phyloP scores from a whole-genome alignment of 345 rosid genomes.

The Trapa bicornis region DNA sequence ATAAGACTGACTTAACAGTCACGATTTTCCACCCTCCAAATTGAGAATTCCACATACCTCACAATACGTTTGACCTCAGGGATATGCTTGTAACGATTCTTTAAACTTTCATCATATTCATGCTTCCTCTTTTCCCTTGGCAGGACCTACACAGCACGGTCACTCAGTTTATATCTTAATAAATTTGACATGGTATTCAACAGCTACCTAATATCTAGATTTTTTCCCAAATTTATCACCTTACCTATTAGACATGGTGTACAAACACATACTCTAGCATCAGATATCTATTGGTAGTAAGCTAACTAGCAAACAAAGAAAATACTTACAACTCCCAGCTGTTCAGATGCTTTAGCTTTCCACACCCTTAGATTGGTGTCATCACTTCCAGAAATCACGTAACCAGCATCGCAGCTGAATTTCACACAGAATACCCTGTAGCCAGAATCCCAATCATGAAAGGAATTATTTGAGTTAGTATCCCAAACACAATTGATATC shows the following conservation, averaged over 20 bases:
- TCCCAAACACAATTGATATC: background rate
- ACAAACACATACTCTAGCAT: background rate
- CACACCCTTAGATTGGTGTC: constrained; percentile 89
- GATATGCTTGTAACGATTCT: constrained; percentile 81
- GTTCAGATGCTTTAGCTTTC: constrained; percentile 99
- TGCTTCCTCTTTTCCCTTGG: constrained; percentile 84
- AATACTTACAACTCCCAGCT: constrained; percentile 78
- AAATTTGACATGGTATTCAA: background rate
- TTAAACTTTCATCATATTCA: constrained; percentile 69
- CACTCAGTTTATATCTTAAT: background rate
- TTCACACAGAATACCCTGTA: constrained; percentile 87
- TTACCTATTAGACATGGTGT: background rate
- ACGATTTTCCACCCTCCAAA: background rate
- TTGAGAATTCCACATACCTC: constrained; percentile 33
- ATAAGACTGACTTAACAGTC: too few species aligned
- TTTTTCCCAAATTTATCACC: too few species aligned
- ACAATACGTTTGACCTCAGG: constrained; percentile 79
- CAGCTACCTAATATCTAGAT: background rate
- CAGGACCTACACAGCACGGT: constrained; percentile 37
- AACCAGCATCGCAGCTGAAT: constrained; percentile 80
- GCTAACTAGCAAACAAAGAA: too few species aligned
- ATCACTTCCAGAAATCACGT: constrained; percentile 45
- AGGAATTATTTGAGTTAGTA: too few species aligned
- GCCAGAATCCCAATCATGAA: background rate
- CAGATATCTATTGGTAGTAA: background rate